Conservation (phyloP, 805 yeast species). For the Pichia deserticola region DNA sequence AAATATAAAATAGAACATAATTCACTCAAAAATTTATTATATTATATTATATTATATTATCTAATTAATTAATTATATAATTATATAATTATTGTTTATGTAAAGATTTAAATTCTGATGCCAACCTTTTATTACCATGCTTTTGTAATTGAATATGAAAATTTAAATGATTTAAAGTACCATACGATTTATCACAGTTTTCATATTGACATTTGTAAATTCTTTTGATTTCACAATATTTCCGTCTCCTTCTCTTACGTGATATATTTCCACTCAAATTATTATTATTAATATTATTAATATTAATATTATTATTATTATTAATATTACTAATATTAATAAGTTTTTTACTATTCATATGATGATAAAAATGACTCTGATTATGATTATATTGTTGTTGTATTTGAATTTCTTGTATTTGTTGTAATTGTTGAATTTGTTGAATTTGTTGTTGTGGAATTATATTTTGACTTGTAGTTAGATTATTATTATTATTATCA, state of each 20-base stretch:
- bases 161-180: slow-evolving; percentile 52
- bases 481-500: neutral
- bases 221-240: slow-evolving; percentile 50
- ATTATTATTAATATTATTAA: neutral
- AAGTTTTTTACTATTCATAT: neutral
- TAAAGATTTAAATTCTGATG: slow-evolving; percentile 47
- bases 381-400: no score
- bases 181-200: slow-evolving; percentile 47
- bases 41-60: no score
- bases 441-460: neutral
- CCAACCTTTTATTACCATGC: slow-evolving; percentile 49
- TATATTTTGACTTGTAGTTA: neutral
- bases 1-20: no score
- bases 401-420: neutral
- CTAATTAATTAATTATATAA: no score
- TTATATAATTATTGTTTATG: neutral
- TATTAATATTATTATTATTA: neutral
- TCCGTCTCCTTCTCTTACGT: slow-evolving; percentile 43
- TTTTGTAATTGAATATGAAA: slow-evolving; percentile 47
- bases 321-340: neutral
- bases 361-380: no score
- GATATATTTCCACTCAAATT: neutral
- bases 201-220: slow-evolving; percentile 41
- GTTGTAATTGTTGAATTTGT: neutral
- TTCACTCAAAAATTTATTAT: no score